Evolutionary conservation across 2,329 filamentous ascomycete genomes (phyloP).

Genomic region (Emydomyces testavorans): DNA sequence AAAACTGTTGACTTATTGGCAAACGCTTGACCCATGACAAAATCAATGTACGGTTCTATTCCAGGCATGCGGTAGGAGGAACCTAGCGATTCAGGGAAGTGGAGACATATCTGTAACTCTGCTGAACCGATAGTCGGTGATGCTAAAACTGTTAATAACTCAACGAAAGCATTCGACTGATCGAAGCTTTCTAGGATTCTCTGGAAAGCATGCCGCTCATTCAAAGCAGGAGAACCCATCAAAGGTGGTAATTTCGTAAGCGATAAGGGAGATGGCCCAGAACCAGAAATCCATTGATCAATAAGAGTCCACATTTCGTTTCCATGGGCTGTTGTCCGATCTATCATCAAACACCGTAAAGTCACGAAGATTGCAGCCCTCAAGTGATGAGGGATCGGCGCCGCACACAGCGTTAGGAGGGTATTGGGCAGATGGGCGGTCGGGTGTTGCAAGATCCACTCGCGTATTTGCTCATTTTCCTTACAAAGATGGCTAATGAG

Average conservation of each 20-base stretch:
- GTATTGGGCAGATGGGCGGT: conserved; percentile 59
- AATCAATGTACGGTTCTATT: conserved; percentile 88
- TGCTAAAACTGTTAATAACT: conserved; percentile 61
- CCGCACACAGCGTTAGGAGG: conserved; percentile 67
- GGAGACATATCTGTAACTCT: conserved; percentile 59
- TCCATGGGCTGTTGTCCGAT: conserved; percentile 57
- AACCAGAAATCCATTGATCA: conserved; percentile 65
- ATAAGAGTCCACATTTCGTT: conserved; percentile 67
- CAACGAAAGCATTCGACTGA: conserved; percentile 72
- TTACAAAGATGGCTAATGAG: conserved; percentile 71
- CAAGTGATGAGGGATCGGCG: conserved; percentile 62
- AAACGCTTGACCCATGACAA: conserved; percentile 69
- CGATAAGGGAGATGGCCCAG: conserved; percentile 27
- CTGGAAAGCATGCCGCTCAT: conserved; percentile 54
- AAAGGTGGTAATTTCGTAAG: conserved; percentile 38
- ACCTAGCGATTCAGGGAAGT: conserved; percentile 79
- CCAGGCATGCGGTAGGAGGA: conserved; percentile 67
- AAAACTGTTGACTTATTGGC: conserved; percentile 54
- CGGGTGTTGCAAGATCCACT: conserved; percentile 59
- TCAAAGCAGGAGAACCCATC: conserved; percentile 32
- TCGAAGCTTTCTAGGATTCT: conserved; percentile 70
- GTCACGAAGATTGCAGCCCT: conserved; percentile 75
- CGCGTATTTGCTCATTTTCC: conserved; percentile 59
- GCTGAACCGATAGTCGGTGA: conserved; percentile 40
- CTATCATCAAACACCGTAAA: conserved; percentile 60